phyloP scores from a whole-genome alignment of 768 basidiomycete species.

The Phaeotremella fagi region DNA sequence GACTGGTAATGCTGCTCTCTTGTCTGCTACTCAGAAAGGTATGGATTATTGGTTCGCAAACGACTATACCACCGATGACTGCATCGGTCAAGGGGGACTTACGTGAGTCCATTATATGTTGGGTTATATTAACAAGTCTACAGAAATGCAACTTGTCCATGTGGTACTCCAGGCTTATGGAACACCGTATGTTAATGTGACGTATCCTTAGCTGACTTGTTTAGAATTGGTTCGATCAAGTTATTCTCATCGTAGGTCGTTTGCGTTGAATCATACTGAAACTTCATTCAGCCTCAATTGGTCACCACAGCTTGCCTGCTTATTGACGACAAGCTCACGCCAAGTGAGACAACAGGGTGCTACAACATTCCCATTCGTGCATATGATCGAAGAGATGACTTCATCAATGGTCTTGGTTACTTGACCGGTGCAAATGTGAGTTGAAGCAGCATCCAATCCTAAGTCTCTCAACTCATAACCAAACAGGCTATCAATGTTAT shows the following conservation, averaged over 20 bases:
- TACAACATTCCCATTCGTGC: conserved; percentile 55
- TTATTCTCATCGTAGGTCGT: conserved; percentile 54
- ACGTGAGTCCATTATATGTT: not conserved
- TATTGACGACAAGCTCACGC: conserved; percentile 53
- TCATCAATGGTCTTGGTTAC: conserved; percentile 53
- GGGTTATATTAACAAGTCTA: not conserved
- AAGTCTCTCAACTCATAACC: not conserved
- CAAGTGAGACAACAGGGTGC: conserved; percentile 53
- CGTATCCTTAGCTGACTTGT: not conserved
- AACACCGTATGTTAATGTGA: conserved; percentile 49
- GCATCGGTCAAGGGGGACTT: conserved; percentile 58
- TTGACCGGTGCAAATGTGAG: conserved; percentile 61
- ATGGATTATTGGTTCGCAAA: conserved; percentile 64
- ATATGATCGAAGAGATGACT: conserved; percentile 54
- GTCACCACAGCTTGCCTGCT: conserved; percentile 60
- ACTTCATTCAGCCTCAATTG: conserved; percentile 50
- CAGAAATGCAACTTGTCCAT: conserved; percentile 54
- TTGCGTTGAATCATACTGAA: not conserved
- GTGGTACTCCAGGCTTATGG: conserved; percentile 56
- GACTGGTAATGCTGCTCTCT: conserved; percentile 38
- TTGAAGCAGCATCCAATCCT: not conserved
- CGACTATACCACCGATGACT: conserved; percentile 57
- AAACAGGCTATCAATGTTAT: conserved; percentile 56
- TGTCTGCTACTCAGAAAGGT: conserved; percentile 52
- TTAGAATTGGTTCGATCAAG: conserved; percentile 49